These are phyloP conservation scores for Stygiomarasmius scandens DNA, from an alignment of 1,284 basidiomycete species.

Conservation along the genomic window DNA sequence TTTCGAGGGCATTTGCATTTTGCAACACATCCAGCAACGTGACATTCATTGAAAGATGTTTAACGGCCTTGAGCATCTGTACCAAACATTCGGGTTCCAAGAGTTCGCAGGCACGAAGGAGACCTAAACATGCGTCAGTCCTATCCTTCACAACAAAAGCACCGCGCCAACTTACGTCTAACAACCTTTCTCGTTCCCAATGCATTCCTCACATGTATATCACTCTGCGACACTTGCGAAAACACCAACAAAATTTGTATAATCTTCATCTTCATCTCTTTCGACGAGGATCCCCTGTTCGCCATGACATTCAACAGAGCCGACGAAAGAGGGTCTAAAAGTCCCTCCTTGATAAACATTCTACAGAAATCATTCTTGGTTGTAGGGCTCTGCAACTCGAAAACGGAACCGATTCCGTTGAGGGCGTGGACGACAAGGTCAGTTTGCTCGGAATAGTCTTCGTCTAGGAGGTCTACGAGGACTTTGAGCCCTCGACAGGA, in stretches of 20 bases:
- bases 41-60: conserved; percentile 93
- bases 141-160: conserved; percentile 10
- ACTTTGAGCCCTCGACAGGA: conserved; percentile 93
- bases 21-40: conserved; percentile 90
- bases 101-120: conserved; percentile 82
- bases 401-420: conserved; percentile 92
- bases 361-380: conserved; percentile 98
- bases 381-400: conserved; percentile 93
- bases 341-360: conserved; percentile 95
- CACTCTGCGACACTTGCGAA: conserved; percentile 93
- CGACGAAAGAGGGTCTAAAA: conserved; percentile 90
- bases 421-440: conserved; percentile 94
- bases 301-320: conserved; percentile 88
- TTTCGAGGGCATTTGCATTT: conserved; percentile 94
- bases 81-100: conserved; percentile 86
- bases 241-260: conserved; percentile 91
- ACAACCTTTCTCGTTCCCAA: conserved; percentile 89
- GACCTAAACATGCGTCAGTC: conserved; percentile 47
- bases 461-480: conserved; percentile 93
- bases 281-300: conserved; percentile 65
- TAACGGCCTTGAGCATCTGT: conserved; percentile 91
- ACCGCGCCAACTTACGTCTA: conserved; percentile 83
- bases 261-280: conserved; percentile 85
- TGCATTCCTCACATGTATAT: conserved; percentile 89
- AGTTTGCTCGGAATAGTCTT: conserved; percentile 88